Percentiles rank a stretch among this genome's conserved stretches.
Conservation (phyloP, 371 early-diverging fungal genomes). For the Thermomucor indicae-seudaticae region DNA sequence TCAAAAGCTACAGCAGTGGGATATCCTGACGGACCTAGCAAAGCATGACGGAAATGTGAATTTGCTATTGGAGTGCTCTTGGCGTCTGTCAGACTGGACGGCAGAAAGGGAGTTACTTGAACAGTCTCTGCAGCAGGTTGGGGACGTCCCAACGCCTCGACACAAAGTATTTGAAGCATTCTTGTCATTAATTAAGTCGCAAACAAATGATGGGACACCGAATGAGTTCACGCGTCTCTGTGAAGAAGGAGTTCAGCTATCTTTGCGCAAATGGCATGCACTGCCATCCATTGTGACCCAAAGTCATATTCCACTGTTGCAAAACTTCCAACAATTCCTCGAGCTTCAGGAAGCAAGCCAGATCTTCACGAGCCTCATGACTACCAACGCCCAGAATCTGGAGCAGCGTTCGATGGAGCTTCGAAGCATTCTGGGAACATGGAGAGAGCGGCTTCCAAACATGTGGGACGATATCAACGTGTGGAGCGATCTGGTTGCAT, state of each 20-base stretch:
- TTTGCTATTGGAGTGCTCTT: constrained; percentile 83
- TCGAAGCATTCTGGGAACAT: constrained; percentile 86
- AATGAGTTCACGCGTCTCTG: constrained; percentile 77
- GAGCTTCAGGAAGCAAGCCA: constrained; percentile 91
- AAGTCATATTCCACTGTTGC: constrained; percentile 84
- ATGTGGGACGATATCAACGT: constrained; percentile 95
- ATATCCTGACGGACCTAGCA: constrained; percentile 90
- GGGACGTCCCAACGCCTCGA: constrained; percentile 62
- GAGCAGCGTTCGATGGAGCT: constrained; percentile 85
- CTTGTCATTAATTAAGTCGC: constrained; percentile 65
- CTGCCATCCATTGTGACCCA: constrained; percentile 81
- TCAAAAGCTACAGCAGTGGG: constrained; percentile 98
- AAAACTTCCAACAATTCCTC: constrained; percentile 92
- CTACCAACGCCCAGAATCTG: constrained; percentile 75
- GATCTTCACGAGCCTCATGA: constrained; percentile 78
- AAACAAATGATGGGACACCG: constrained; percentile 59
- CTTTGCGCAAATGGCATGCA: constrained; percentile 82
- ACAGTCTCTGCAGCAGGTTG: constrained; percentile 53
- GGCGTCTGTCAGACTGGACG: constrained; percentile 91
- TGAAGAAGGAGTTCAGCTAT: constrained; percentile 86
- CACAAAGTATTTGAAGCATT: constrained; percentile 87
- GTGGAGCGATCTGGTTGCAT: constrained; percentile 97
- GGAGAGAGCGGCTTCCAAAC: constrained; percentile 98
- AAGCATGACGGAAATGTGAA: constrained; percentile 85
- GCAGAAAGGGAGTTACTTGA: constrained; percentile 73